Evolutionary conservation across 2,329 filamentous ascomycete genomes (phyloP), one percentile per base, ranked within the genome.

Genomic region (Furcasterigmium sp.): DNA sequence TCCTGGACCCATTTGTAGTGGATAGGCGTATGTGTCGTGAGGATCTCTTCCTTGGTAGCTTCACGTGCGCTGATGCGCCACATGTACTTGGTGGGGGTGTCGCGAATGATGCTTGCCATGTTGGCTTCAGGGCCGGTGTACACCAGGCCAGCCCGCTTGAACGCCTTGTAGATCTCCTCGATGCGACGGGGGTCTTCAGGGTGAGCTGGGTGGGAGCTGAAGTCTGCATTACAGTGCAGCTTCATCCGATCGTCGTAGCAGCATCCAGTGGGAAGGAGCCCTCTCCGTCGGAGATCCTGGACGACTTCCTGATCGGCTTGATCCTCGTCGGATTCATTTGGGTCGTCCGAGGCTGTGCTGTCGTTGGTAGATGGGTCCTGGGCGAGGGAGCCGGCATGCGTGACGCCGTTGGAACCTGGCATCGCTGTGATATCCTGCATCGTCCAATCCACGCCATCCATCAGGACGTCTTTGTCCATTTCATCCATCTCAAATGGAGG

Each of bases 231-330:
- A 43, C 90, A 87, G 61, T 98, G 93, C 47, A 94, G 85, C 47
- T 93, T 89, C 93, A 98, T 98, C 25, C 91, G 82, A 45, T 88
- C 83, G 67, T 98, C 93, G 60, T 97, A 98, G 52, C 87, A 91
- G 48, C 85, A 81, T 4, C 87, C 87, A 0, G 86, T 91, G 0
- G 84, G 79, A 2, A 87, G 69, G 20, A 79, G 64, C 2, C 72
- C 71, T 29, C 65, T 69, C 44, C 66, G 65, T 13, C 60, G 60
- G 40, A 72, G 53, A 41, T 66, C 61, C 3, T 62, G 64, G 2
- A 60, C 62, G 3, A 69, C 55, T 9, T 64, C 59, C 14, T 65
- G 63, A 3, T 63, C 61, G 9, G 63, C 62, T 1, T 59, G 56
- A 13, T 61, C 59, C 13, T 47, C 50, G 34, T 46, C 50, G 3